Conservation (phyloP, 805 yeast genomes). For the Yarrowia porcina region DNA sequence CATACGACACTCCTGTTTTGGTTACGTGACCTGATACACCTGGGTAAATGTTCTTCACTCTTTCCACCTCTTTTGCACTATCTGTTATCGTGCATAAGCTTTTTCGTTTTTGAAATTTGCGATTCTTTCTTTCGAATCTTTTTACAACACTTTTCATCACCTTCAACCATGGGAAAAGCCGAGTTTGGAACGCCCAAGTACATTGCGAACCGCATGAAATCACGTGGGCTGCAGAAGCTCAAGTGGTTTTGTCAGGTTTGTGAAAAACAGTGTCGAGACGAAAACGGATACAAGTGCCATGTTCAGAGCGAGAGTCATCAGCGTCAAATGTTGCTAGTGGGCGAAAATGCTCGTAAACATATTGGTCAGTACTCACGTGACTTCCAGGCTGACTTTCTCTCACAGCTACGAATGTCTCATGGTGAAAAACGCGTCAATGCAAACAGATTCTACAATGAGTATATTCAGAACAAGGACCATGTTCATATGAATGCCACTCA, state of each 20-base stretch:
- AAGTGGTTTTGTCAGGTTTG: slow-evolving; percentile 88
- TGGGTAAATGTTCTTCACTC: too few relatives aligned
- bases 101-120: neutral
- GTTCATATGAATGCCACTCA: slow-evolving; percentile 87
- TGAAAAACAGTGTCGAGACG: slow-evolving; percentile 90
- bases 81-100: slow-evolving; percentile 18
- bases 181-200: slow-evolving; percentile 67
- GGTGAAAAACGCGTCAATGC: slow-evolving; percentile 79
- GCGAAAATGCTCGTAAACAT: slow-evolving; percentile 42
- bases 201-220: slow-evolving; percentile 71
- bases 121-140: too few relatives aligned
- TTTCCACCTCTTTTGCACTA: neutral
- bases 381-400: slow-evolving; percentile 64
- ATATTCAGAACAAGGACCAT: slow-evolving; percentile 77
- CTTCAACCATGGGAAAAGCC: slow-evolving; percentile 51
- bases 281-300: slow-evolving; percentile 91
- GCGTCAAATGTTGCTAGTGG: slow-evolving; percentile 50
- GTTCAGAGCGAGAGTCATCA: slow-evolving; percentile 76
- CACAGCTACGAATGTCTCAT: slow-evolving; percentile 60
- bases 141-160: neutral
- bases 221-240: slow-evolving; percentile 80
- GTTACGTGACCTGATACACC: too few relatives aligned
- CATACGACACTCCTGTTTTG: too few relatives aligned
- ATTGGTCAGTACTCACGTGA: slow-evolving; percentile 57
- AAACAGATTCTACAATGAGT: slow-evolving; percentile 86